phyloP scores from a whole-genome alignment of 495 filamentous ascomycete species.

The Hypoxylon lienhwacheense region DNA sequence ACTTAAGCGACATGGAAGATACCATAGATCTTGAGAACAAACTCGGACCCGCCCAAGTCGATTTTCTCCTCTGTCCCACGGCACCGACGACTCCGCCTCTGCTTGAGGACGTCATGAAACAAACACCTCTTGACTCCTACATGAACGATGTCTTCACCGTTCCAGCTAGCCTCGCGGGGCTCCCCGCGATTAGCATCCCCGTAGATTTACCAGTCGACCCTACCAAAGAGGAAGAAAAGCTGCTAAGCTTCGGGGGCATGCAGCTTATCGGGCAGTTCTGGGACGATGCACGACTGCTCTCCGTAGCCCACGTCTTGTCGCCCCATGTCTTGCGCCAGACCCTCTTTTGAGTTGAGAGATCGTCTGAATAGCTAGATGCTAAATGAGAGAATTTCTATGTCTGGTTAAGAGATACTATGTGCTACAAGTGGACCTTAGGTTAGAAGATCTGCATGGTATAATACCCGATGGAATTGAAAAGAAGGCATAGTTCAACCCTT shows the following conservation, averaged over 20 bases:
- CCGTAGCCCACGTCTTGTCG: conserved; percentile 49
- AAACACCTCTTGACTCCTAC: conserved; percentile 57
- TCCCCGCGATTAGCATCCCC: conserved; percentile 87
- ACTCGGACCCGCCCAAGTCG: conserved; percentile 61
- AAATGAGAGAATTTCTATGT: not conserved
- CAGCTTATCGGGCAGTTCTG: conserved; percentile 93
- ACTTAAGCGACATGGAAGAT: conserved; percentile 51
- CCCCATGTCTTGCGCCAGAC: conserved; percentile 17
- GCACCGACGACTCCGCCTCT: conserved; percentile 75
- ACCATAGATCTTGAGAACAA: conserved; percentile 46
- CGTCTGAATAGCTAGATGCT: not conserved
- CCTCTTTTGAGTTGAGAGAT: conserved; percentile 2
- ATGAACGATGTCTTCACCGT: conserved; percentile 96
- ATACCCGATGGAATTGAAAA: conserved; percentile 21
- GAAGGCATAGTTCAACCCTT: conserved; percentile 6
- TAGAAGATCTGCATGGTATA: conserved; percentile 12
- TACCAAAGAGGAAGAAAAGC: conserved; percentile 31
- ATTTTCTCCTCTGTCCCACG: conserved; percentile 87
- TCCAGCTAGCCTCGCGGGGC: conserved; percentile 86
- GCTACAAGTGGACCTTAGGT: not conserved
- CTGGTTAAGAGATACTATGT: not conserved
- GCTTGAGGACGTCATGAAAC: conserved; percentile 54
- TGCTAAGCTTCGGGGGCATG: conserved; percentile 62
- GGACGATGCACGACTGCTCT: conserved; percentile 70
- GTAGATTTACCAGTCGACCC: conserved; percentile 47